These are phyloP conservation scores for Mrakia frigida DNA, from an alignment of 768 basidiomycete species.

Conservation along the genomic window DNA sequence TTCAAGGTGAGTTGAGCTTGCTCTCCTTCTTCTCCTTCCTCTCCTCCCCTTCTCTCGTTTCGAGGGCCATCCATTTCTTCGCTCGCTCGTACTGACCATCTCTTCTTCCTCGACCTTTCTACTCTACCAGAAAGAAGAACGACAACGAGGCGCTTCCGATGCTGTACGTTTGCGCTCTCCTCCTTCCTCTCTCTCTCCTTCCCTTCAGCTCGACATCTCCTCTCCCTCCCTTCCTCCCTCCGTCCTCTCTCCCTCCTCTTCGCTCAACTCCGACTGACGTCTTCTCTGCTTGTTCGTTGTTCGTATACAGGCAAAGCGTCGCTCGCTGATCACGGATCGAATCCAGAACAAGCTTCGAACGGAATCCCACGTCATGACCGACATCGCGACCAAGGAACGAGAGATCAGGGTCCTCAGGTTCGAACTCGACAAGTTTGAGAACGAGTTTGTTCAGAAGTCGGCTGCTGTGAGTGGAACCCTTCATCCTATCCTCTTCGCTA, in stretches of 20 bases:
- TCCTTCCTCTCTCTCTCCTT: background rate
- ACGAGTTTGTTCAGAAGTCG: slow-evolving; percentile 10
- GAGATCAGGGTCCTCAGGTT: background rate
- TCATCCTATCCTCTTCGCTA: no score
- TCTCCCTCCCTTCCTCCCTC: background rate
- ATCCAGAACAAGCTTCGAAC: slow-evolving; percentile 30
- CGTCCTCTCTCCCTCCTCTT: background rate
- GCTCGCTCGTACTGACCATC: background rate
- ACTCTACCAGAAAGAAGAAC: slow-evolving; percentile 25
- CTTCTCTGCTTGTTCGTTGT: background rate
- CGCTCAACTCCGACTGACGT: background rate
- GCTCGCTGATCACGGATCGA: slow-evolving; percentile 17
- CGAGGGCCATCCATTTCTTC: background rate
- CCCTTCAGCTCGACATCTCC: background rate
- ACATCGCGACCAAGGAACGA: slow-evolving; percentile 24
- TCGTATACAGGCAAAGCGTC: slow-evolving; percentile 20
- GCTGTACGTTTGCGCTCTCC: slow-evolving; percentile 8
- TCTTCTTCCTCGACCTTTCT: background rate
- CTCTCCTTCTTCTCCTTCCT: background rate
- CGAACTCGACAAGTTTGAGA: slow-evolving; percentile 22
- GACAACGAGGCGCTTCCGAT: slow-evolving; percentile 26
- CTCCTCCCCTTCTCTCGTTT: no score
- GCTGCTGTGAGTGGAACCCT: background rate
- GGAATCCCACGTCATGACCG: slow-evolving; percentile 20
- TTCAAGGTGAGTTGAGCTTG: slow-evolving; percentile 24